Evolutionary conservation across 192 early-diverging fungal genomes (phyloP), one percentile per base, ranked within the genome.

Genomic region (Helicostylum pulchrum): DNA sequence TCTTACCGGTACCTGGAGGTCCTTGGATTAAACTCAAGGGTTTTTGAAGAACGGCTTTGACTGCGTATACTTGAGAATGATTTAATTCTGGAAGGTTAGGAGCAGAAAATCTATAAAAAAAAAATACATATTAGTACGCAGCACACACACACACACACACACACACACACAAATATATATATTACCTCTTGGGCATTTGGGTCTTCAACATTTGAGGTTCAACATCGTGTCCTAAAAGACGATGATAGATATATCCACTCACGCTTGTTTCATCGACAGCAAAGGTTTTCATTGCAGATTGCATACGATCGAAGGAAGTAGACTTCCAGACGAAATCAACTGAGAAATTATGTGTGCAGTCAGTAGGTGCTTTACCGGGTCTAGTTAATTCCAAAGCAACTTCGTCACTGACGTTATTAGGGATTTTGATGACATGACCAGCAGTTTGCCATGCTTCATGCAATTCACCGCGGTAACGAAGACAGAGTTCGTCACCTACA

Each of bases 271-370:
- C 94, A 75, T 97, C 93, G 11, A 95, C 88, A 5, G 97, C 95
- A 88, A 99, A 99, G 3, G 87, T 92, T 67, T 93, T 93, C 90
- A 99, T 89, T 0, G 97, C 94, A 54, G 84, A 77, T 73, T 98
- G 96, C 96, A 98, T 98, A 46, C 92, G 86, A 68, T 99, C 95
- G 78, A 95, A 99, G 15, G 93, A 92, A 4, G 92, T 95, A 6
- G 94, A 90, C 78, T 98, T 98, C 96, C 96, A 99, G 19, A 99
- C 94, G 85, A 97, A 97, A 62, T 98, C 96, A 15, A 98, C 90
- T 10, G 89, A 88, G 67, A 97, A 97, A 69, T 95, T 93, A 73
- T 91, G 91, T 19, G 88, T 91, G 64, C 88, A 88, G 0, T 90
- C 87, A 3, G 85, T 78, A 6, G 94, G 94, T 7, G 88, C 84